Percentiles rank a stretch among this genome's conserved stretches.
Evolutionary conservation across 441 rosid genomes (phyloP).

Genomic region (Gossypium schwendimanii): DNA sequence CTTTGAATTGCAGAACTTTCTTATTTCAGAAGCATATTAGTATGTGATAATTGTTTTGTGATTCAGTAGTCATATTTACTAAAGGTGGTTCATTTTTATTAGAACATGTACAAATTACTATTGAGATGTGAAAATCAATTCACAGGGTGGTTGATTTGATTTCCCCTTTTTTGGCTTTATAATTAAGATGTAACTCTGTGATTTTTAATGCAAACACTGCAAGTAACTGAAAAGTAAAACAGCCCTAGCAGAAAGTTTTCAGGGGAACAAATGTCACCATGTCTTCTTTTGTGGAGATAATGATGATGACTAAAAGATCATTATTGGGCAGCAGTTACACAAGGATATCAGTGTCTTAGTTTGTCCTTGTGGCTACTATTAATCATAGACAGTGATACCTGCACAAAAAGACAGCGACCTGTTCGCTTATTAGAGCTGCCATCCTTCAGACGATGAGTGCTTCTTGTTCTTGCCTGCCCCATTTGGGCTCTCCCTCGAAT

Average conservation of each 20-base stretch:
- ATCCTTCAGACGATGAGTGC: too few species aligned
- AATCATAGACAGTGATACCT: background rate
- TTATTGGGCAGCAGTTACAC: background rate
- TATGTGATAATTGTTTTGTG: background rate
- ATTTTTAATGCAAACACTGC: background rate
- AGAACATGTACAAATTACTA: too few species aligned
- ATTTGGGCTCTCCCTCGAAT: too few species aligned
- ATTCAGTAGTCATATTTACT: background rate
- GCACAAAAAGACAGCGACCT: background rate
- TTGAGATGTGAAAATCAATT: too few species aligned
- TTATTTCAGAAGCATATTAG: background rate
- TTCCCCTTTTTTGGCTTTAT: background rate
- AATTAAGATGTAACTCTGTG: background rate
- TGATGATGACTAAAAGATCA: background rate
- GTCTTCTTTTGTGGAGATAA: background rate
- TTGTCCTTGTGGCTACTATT: background rate
- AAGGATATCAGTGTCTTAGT: background rate
- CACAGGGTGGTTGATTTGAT: background rate
- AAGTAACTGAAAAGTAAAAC: background rate
- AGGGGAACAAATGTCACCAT: background rate
- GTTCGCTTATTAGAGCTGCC: background rate
- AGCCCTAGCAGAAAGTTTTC: background rate
- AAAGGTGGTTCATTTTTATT: background rate
- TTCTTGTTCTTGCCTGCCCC: too few species aligned
- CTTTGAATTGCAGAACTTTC: conserved; percentile 3